Evolutionary conservation across 495 filamentous ascomycete genomes (phyloP).

Genomic region (Choiromyces venosus): DNA sequence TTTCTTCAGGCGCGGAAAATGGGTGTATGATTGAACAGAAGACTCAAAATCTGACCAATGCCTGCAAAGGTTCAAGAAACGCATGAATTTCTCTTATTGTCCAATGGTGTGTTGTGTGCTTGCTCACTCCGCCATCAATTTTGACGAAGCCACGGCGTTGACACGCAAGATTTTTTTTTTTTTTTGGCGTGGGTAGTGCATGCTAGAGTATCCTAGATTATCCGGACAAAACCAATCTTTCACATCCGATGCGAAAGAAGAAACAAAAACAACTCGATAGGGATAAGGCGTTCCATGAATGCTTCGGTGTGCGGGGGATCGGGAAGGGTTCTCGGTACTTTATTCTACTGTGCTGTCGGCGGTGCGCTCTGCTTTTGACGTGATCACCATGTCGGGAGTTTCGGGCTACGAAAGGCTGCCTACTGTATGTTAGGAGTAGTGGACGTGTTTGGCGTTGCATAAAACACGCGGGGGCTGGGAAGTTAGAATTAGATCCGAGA

Average conservation of each 20-base stretch:
- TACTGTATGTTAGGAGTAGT: neutral
- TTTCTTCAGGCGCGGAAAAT: neutral
- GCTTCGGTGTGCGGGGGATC: neutral
- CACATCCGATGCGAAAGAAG: neutral
- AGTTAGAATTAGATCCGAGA: neutral
- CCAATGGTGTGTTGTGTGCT: neutral
- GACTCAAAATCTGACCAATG: neutral
- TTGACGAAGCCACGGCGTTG: neutral
- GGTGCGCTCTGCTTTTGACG: neutral
- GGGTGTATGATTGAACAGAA: neutral
- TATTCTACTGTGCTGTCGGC: neutral
- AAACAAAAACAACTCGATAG: neutral
- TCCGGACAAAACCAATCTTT: neutral
- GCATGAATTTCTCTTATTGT: neutral
- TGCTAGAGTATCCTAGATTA: neutral
- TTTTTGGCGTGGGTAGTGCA: neutral
- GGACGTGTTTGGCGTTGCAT: neutral
- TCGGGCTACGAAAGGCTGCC: neutral
- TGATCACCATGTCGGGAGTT: neutral
- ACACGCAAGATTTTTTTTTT: no score
- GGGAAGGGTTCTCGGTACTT: neutral
- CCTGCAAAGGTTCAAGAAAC: neutral
- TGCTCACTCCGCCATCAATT: neutral
- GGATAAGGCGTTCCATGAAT: slow-evolving; percentile 1
- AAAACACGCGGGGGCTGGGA: neutral